phyloP scores from a whole-genome alignment of 768 basidiomycete genomes.

The Tulasnella sp. region DNA sequence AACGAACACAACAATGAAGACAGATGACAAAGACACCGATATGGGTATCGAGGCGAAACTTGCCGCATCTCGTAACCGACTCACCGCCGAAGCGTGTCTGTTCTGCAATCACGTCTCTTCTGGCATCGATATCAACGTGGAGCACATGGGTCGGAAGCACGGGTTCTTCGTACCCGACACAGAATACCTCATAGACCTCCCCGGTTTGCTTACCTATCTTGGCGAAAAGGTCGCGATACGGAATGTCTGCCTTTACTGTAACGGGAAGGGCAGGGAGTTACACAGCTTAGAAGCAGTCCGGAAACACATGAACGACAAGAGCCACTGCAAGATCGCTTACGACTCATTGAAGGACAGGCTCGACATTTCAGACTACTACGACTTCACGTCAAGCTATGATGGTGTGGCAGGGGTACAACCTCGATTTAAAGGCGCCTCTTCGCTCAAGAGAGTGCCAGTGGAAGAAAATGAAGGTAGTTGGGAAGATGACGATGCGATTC shows the following conservation, averaged over 20 bases:
- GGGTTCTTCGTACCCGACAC: constrained; percentile 95
- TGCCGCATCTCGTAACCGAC: constrained; percentile 53
- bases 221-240: constrained; percentile 91
- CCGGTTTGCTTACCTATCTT: constrained; percentile 74
- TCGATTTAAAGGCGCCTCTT: constrained; percentile 13
- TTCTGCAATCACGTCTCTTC: constrained; percentile 58
- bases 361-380: constrained; percentile 88
- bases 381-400: constrained; percentile 69
- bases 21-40: constrained; percentile 33
- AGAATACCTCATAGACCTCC: constrained; percentile 75
- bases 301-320: constrained; percentile 93
- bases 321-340: constrained; percentile 93
- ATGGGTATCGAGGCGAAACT: constrained; percentile 64
- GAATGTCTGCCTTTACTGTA: constrained; percentile 88
- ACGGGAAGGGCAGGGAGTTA: constrained; percentile 71
- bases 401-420: constrained; percentile 7
- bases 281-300: constrained; percentile 76
- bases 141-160: constrained; percentile 80
- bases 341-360: constrained; percentile 68
- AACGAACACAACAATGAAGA: not conserved
- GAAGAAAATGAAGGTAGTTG: constrained; percentile 24
- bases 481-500: constrained; percentile 28
- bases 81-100: constrained; percentile 63
- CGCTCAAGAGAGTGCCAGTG: constrained; percentile 22
- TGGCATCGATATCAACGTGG: constrained; percentile 53